Evolutionary conservation across 805 yeast genomes (phyloP), one percentile per base, ranked within the genome.

Genomic region (Ogataea paraovalis): DNA sequence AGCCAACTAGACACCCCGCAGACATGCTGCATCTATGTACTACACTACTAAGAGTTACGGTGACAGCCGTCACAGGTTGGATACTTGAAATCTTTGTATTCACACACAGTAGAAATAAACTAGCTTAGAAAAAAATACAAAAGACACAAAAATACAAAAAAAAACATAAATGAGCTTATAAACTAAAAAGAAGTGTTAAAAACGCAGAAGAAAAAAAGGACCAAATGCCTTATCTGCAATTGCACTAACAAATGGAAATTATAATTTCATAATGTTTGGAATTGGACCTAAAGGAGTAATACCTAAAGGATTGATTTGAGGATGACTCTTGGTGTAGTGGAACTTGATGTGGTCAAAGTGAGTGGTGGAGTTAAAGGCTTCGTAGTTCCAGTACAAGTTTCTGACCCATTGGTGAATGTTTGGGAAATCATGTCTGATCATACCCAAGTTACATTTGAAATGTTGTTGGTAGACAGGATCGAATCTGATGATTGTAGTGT

Each of bases 401-500:
- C 85, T 74, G 57, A 91, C 66, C 96, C 96, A 92, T 50, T 79
- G 71, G 68, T 89, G 85, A 45, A 91, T 67, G 57, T 74, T 69
- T 20, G 97, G 97, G 65, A 80, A 92, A 53, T 88, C 87, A 39
- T 60, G 65, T 62, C 97, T 79, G 58, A 92, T 86, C 73, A 83
- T 85, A 42, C 83, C 83, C 51, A 89, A 66, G 67, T 92, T 92
- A 67, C 96, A 87, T 70, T 92, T 94, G 79, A 92, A 94, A 67
- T 92, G 97, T 67, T 91, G 96, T 45, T 85, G 92, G 62, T 92
- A 92, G 20, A 90, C 96, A 1, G 95, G 86, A 65, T 92, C 98
- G 60, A 92, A 92, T 59, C 99, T 80, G 39, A 89, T 74, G 49
- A 92, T 83, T 2, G 98, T 92, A 21, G 97, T 82, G 70, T 71